Evolutionary conservation across 345 rosid genomes (phyloP).

Genomic region (Cardamine occulta): DNA sequence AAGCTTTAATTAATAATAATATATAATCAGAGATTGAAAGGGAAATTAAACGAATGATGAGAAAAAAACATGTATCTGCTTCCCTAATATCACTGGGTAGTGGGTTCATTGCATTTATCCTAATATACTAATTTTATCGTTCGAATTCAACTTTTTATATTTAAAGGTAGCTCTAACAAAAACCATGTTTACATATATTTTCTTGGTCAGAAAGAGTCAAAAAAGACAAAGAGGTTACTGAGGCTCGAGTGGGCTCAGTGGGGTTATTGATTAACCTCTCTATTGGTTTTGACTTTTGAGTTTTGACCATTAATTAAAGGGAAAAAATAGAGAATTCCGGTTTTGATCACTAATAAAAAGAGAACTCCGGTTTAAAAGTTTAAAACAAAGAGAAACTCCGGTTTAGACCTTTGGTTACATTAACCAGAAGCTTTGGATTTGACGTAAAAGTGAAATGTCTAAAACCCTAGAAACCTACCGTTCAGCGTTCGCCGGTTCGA

Average conservation of each 20-base stretch:
- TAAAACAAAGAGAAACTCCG: too few relatives aligned
- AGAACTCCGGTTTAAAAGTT: too few relatives aligned
- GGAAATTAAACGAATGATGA: neutral
- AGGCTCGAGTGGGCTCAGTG: neutral
- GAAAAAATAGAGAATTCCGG: neutral
- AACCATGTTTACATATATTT: neutral
- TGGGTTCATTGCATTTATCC: slow-evolving; percentile 30
- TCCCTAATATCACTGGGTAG: neutral
- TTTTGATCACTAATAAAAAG: neutral
- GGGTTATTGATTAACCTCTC: neutral
- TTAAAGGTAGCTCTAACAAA: neutral
- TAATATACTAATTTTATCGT: neutral
- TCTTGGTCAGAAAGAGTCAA: too few relatives aligned
- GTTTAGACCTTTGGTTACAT: too few relatives aligned
- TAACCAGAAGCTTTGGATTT: neutral
- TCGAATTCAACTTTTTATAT: neutral
- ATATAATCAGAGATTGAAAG: slow-evolving; percentile 1
- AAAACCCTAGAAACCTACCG: slow-evolving; percentile 33
- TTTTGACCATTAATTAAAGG: neutral
- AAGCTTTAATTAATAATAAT: slow-evolving; percentile 7
- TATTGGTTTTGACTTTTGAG: neutral
- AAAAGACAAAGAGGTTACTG: too few relatives aligned
- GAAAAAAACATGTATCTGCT: too few relatives aligned
- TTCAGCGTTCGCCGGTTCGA: slow-evolving; percentile 13
- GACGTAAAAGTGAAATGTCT: slow-evolving; percentile 2